Percentiles rank a stretch among this genome's conserved stretches.
These are phyloP conservation scores for Cladosporium colombiae DNA, from an alignment of 2,329 filamentous ascomycete genomes.

Conservation along the genomic window DNA sequence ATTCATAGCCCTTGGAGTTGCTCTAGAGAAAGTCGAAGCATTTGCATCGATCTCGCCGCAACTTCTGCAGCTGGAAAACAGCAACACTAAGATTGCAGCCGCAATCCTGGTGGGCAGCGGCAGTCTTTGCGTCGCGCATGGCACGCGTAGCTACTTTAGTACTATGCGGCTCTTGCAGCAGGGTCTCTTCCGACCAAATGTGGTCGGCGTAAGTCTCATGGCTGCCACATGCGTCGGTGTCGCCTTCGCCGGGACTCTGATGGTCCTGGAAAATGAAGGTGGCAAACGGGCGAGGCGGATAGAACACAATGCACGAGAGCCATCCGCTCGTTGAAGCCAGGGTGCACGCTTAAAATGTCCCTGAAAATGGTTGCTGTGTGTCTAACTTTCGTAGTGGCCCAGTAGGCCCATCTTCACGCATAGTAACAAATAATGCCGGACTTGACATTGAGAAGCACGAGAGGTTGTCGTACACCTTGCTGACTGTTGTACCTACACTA, in stretches of 20 bases:
- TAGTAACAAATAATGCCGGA: not conserved
- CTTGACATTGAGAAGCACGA: not conserved
- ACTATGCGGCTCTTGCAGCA: slow-evolving; percentile 45
- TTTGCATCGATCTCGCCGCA: slow-evolving; percentile 34
- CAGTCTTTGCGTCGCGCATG: slow-evolving; percentile 50
- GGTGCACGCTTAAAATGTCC: too few species aligned
- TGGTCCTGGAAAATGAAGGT: slow-evolving; percentile 34
- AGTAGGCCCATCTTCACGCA: not conserved
- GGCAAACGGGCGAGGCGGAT: slow-evolving; percentile 9
- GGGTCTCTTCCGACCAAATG: slow-evolving; percentile 46
- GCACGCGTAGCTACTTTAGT: slow-evolving; percentile 50
- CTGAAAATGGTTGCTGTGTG: not conserved
- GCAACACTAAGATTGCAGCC: slow-evolving; percentile 34
- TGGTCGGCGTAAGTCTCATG: slow-evolving; percentile 32
- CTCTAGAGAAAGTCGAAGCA: slow-evolving; percentile 51
- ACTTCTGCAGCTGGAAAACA: slow-evolving; percentile 36
- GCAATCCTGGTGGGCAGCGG: slow-evolving; percentile 48
- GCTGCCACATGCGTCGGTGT: slow-evolving; percentile 35
- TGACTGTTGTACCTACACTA: too few species aligned
- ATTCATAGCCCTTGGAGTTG: slow-evolving; percentile 55
- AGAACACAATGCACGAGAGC: not conserved
- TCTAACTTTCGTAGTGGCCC: not conserved
- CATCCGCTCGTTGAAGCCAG: not conserved
- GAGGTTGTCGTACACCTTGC: too few species aligned
- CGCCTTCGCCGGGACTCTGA: slow-evolving; percentile 33